Percentiles rank a stretch among this genome's conserved stretches.
phyloP scores from a whole-genome alignment of 1,284 basidiomycete species.

The Stygiomarasmius scandens region DNA sequence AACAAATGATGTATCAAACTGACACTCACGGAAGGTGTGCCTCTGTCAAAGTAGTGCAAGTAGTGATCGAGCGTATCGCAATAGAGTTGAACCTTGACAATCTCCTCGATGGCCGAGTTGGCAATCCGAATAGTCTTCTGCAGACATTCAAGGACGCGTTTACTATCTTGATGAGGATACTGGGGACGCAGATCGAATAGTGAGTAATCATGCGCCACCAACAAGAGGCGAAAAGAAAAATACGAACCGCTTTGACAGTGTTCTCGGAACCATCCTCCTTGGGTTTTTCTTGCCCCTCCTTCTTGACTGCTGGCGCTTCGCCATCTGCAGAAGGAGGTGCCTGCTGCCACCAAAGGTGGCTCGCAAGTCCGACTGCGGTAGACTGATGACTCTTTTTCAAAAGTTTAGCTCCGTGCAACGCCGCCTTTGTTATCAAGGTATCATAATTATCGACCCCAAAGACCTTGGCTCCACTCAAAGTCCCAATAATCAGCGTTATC shows the following conservation, averaged over 20 bases:
- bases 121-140: slow-evolving; percentile 94
- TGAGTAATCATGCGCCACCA: background rate
- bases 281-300: slow-evolving; percentile 39
- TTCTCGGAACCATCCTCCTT: slow-evolving; percentile 49
- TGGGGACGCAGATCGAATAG: slow-evolving; percentile 29
- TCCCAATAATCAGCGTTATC: slow-evolving; percentile 89
- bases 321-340: slow-evolving; percentile 42
- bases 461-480: slow-evolving; percentile 81
- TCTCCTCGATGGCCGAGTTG: slow-evolving; percentile 91
- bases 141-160: slow-evolving; percentile 92
- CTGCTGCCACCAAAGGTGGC: slow-evolving; percentile 97
- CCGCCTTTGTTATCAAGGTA: slow-evolving; percentile 94
- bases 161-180: slow-evolving; percentile 91
- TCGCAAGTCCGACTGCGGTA: slow-evolving; percentile 90
- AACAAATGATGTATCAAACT: slow-evolving; percentile 1
- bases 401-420: slow-evolving; percentile 89
- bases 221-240: background rate
- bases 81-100: slow-evolving; percentile 92
- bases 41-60: slow-evolving; percentile 91
- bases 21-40: slow-evolving; percentile 78
- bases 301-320: slow-evolving; percentile 35
- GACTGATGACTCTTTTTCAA: slow-evolving; percentile 97
- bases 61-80: slow-evolving; percentile 94
- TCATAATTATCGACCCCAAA: slow-evolving; percentile 94
- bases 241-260: slow-evolving; percentile 60